These are phyloP conservation scores for Eutypella sp. DNA, from an alignment of 2,329 filamentous ascomycete species.

Conservation along the genomic window DNA sequence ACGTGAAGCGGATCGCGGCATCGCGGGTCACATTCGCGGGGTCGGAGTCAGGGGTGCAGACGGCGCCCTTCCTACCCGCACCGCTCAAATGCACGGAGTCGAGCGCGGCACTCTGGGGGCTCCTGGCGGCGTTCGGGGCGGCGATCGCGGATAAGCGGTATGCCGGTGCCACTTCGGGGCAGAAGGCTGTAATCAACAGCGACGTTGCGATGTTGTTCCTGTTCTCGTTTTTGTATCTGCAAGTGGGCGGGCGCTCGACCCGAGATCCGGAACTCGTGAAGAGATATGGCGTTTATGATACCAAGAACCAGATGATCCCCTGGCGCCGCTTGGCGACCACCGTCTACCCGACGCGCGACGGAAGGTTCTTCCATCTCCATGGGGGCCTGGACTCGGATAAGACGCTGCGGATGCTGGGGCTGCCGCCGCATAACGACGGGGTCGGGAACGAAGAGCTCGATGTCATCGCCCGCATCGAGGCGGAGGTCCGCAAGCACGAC, in stretches of 20 bases:
- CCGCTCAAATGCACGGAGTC: slow-evolving; percentile 26
- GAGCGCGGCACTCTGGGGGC: slow-evolving; percentile 26
- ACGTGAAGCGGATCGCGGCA: slow-evolving; percentile 17
- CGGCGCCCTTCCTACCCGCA: slow-evolving; percentile 23
- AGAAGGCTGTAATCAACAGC: slow-evolving; percentile 22
- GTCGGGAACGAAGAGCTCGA: slow-evolving; percentile 24
- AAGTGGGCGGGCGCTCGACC: slow-evolving; percentile 17
- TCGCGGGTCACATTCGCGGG: slow-evolving; percentile 20
- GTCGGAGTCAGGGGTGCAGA: slow-evolving; percentile 10
- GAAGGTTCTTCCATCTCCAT: slow-evolving; percentile 31
- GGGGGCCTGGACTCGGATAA: slow-evolving; percentile 26
- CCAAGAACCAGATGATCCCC: slow-evolving; percentile 18
- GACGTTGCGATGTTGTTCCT: slow-evolving; percentile 25
- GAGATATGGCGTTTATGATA: slow-evolving; percentile 20
- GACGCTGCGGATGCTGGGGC: slow-evolving; percentile 27
- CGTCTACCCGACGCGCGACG: slow-evolving; percentile 29
- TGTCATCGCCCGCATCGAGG: slow-evolving; percentile 20
- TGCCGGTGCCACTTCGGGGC: slow-evolving; percentile 1
- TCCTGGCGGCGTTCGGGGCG: slow-evolving; percentile 25
- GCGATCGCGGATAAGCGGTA: slow-evolving; percentile 18
- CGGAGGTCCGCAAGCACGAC: slow-evolving; percentile 20
- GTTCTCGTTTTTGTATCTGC: slow-evolving; percentile 22
- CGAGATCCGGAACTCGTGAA: slow-evolving; percentile 15
- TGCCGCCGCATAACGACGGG: slow-evolving; percentile 21
- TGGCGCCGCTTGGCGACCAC: slow-evolving; percentile 29